These are phyloP conservation scores for Tubosaeta sp. DNA, from an alignment of 768 basidiomycete genomes.

Conservation along the genomic window DNA sequence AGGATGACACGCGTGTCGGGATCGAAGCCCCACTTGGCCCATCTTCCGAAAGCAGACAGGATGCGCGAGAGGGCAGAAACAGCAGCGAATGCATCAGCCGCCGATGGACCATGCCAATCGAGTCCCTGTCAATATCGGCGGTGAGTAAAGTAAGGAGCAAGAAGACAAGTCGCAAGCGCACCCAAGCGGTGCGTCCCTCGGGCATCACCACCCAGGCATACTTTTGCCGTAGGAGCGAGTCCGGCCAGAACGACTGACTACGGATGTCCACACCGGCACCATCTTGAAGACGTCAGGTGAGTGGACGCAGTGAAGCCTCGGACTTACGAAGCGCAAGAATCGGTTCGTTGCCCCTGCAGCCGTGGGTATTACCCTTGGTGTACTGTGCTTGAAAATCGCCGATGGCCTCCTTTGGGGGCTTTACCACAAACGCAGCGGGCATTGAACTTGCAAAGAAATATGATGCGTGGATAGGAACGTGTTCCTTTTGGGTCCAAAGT, in stretches of 20 bases:
- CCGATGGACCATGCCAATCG: constrained; percentile 89
- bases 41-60: constrained; percentile 32
- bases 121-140: constrained; percentile 52
- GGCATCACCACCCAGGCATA: constrained; percentile 78
- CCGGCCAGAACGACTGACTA: constrained; percentile 51
- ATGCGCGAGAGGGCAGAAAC: constrained; percentile 54
- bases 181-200: constrained; percentile 83
- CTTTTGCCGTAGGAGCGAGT: constrained; percentile 54
- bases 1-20: constrained; percentile 48
- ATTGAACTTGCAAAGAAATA: constrained; percentile 54
- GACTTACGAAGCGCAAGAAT: constrained; percentile 63
- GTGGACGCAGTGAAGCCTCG: not conserved
- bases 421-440: constrained; percentile 55
- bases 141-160: not conserved
- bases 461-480: constrained; percentile 46
- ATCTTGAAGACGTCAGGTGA: constrained; percentile 41
- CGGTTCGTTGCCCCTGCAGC: constrained; percentile 38
- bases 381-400: constrained; percentile 4
- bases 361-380: too few relatives aligned
- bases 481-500: constrained; percentile 36
- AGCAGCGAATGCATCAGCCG: constrained; percentile 61
- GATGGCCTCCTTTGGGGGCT: constrained; percentile 47
- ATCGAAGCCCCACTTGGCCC: constrained; percentile 40
- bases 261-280: constrained; percentile 83
- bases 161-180: constrained; percentile 25